Base-by-base conservation (phyloP, 345 rosid species). In the Tarenaya hassleriana region DNA sequence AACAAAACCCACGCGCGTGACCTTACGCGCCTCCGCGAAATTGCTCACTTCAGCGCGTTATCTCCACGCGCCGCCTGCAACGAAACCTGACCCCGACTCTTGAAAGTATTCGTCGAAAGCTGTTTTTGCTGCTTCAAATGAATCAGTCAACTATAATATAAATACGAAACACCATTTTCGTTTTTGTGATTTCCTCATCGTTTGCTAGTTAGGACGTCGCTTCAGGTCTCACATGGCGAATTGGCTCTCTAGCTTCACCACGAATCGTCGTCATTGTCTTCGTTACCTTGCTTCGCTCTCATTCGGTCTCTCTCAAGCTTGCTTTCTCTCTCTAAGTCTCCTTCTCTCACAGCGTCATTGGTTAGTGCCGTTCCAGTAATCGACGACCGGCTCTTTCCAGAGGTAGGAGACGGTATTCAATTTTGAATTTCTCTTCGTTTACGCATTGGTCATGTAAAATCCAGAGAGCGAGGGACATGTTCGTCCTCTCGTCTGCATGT, bases 201-300 rank as follows among this genome's bases (percentile, higher is more conserved):
- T 35, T 35, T 35, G 13, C 40, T n/a, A 4, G n/a, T 35, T 35
- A 7, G 40, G 40, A 11, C 10, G 5, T 34, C 38, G 38, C 38
- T 34, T 34, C 10, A 34, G 34, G n/a, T 35, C 40, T 35, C 40
- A 35, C 40, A 35, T 35, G 40, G 40, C 40, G 40, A 35, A 35
- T 35, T 35, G 40, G 11, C 9, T 35, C 40, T 35, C 40, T 7
- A 9, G 40, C 11, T 35, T 35, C 40, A 35, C 40, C 4, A 9
- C 13, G 11, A 35, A 35, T 35, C 40, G n/a, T 35, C 40, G 40
- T 7, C 40, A 35, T 10, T 35, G 40, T 35, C 4, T 35, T 35
- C 40, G 40, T 35, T 35, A 10, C 40, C 40, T 35, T n/a, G 5
- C 13, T 2, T 35, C 40, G 11, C 40, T 35, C 40, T 35, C 40